Base-by-base conservation (phyloP, 306 rosid genomes). In the Corylus americana region DNA sequence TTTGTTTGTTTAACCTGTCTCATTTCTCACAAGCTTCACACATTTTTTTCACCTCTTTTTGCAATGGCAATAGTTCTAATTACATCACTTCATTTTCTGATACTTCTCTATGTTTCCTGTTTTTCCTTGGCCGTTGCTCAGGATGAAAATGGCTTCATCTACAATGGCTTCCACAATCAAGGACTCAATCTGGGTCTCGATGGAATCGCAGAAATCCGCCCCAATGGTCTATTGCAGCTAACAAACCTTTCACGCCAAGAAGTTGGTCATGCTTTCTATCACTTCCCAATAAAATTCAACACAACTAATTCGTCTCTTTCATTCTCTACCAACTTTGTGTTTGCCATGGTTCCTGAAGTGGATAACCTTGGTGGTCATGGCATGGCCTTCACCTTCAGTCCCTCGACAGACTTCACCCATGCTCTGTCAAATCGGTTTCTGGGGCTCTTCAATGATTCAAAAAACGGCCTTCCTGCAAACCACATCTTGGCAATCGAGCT, bases 401-500 rank as follows among this genome's bases (percentile, higher is more conserved):
- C 88, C 9, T 54, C 48, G 9, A 59, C 4, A 48, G 77, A 70
- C 39, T 49, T 82, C 53, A 61, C 71, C 3, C 76, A 49, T 7
- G 82, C 84, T 31, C 1, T 14, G 39, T 45, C 74, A 1, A 79
- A 64, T 42, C 82, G 76, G n/a, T 74, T 58, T 54, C 71, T 82
- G 2, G 86, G 88, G 8, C 71, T 85, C 14, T 82, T 85, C 17
- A 82, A 82, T 39, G 2, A 2, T 2, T 5, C 4, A 16, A 75
- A 76, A 74, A 35, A 39, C 0, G 78, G 80, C 3, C 62, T 55
- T n/a, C 0, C 1, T 11, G 44, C n/a, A 55, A 85, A 85, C 66
- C 82, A 82, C 70, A 48, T 85, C 11, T 76, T 85, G 4, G 86
- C 84, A 0, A 67, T 82, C 13, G 86, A 85, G 75, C 71, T 85